Percentiles rank a stretch among this genome's conserved stretches.
These are phyloP conservation scores for Claviceps maximensis DNA, from an alignment of 2,329 filamentous ascomycete genomes.

Conservation along the genomic window DNA sequence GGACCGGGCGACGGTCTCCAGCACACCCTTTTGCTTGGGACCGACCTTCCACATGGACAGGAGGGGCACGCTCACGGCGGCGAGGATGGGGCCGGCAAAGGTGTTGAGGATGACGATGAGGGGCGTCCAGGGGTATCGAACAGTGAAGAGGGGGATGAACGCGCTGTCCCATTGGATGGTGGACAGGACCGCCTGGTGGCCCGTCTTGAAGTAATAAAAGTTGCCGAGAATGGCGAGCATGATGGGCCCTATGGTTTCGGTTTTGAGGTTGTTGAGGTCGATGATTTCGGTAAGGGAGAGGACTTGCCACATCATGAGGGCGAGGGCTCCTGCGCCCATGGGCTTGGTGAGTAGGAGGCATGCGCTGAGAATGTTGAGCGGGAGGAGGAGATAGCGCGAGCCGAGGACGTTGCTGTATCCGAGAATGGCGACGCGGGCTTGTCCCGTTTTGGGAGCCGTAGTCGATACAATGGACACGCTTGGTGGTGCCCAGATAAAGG, in stretches of 20 bases:
- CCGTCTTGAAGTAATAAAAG: slow-evolving; percentile 96
- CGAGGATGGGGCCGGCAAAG: slow-evolving; percentile 78
- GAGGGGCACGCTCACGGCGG: slow-evolving; percentile 65
- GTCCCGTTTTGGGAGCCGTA: slow-evolving; percentile 24
- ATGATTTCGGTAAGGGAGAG: slow-evolving; percentile 60
- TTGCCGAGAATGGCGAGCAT: slow-evolving; percentile 79
- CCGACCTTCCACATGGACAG: slow-evolving; percentile 81
- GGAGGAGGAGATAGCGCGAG: slow-evolving; percentile 73
- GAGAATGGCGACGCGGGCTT: slow-evolving; percentile 58
- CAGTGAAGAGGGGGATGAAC: slow-evolving; percentile 72
- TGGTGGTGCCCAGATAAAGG: slow-evolving; percentile 75
- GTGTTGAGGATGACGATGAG: slow-evolving; percentile 73
- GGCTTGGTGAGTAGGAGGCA: slow-evolving; percentile 80
- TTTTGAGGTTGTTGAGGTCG: slow-evolving; percentile 46
- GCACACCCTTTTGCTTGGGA: slow-evolving; percentile 54
- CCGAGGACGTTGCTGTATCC: slow-evolving; percentile 93
- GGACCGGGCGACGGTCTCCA: slow-evolving; percentile 58
- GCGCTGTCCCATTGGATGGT: slow-evolving; percentile 94
- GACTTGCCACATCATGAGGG: slow-evolving; percentile 75
- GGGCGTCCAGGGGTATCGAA: slow-evolving; percentile 84
- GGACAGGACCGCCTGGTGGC: slow-evolving; percentile 77
- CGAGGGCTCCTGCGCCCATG: slow-evolving; percentile 79
- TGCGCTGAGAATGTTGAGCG: slow-evolving; percentile 63
- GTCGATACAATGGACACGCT: slow-evolving; percentile 59
- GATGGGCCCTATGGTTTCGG: slow-evolving; percentile 67